Evolutionary conservation across 306 rosid species (phyloP).

Genomic region (Astragalus membranaceus): DNA sequence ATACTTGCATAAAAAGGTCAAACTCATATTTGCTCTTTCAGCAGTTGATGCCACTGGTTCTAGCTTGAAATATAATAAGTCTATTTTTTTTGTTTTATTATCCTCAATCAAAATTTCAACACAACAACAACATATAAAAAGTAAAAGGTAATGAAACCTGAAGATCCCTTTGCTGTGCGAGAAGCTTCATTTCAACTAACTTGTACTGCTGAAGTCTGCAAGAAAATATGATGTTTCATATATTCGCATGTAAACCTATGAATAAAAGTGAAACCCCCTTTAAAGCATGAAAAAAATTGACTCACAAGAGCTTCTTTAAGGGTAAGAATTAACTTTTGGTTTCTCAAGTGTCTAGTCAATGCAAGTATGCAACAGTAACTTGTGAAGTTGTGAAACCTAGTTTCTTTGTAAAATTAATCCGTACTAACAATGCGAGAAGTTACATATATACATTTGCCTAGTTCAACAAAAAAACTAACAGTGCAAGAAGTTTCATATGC

Average conservation of each 20-base stretch:
- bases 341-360: background rate
- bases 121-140: background rate
- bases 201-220: constrained; percentile 96
- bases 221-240: background rate
- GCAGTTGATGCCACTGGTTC: background rate
- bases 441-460: too few species aligned
- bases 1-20: background rate
- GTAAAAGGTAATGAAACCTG: constrained; percentile 41
- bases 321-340: background rate
- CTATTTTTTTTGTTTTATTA: background rate
- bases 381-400: background rate
- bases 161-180: constrained; percentile 92
- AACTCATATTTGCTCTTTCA: background rate
- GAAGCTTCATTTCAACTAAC: constrained; percentile 96
- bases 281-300: background rate
- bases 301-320: background rate
- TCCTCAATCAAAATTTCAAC: background rate
- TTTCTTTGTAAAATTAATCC: background rate
- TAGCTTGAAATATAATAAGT: background rate
- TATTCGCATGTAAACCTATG: background rate
- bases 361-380: background rate
- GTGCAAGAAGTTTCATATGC: background rate
- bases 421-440: background rate
- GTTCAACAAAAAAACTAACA: background rate
- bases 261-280: background rate